Conservation (phyloP, 2,329 filamentous ascomycete genomes). For the Exophiala sp. region DNA sequence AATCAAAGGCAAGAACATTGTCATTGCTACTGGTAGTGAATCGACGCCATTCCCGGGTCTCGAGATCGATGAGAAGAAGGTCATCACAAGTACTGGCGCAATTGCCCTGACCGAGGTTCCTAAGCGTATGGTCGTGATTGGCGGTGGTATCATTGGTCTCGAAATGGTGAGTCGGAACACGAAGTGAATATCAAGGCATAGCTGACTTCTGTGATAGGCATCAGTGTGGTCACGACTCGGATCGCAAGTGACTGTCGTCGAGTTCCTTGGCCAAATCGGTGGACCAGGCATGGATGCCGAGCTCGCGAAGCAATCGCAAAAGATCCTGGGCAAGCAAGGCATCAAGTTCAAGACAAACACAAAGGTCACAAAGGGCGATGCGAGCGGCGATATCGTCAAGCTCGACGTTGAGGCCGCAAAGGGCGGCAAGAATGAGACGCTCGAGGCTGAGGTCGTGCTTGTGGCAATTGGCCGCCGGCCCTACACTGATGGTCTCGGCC, state of each 20-base stretch:
- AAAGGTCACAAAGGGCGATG: slow-evolving; percentile 86
- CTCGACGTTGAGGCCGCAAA: slow-evolving; percentile 88
- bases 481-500: slow-evolving; percentile 84
- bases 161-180: slow-evolving; percentile 68
- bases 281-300: slow-evolving; percentile 96
- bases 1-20: slow-evolving; percentile 89
- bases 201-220: slow-evolving; percentile 43
- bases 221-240: slow-evolving; percentile 97
- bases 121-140: slow-evolving; percentile 95
- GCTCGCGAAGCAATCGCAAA: slow-evolving; percentile 86
- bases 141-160: slow-evolving; percentile 96
- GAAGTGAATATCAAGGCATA: neutral
- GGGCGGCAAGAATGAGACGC: slow-evolving; percentile 88
- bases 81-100: slow-evolving; percentile 93
- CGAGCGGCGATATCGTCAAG: slow-evolving; percentile 71
- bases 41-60: slow-evolving; percentile 94
- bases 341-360: slow-evolving; percentile 98
- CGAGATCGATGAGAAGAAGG: slow-evolving; percentile 94
- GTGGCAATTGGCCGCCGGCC: slow-evolving; percentile 95
- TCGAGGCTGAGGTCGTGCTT: slow-evolving; percentile 92
- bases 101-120: slow-evolving; percentile 86
- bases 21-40: slow-evolving; percentile 95
- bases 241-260: slow-evolving; percentile 91
- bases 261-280: slow-evolving; percentile 94
- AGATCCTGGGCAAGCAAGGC: slow-evolving; percentile 92